phyloP scores from a whole-genome alignment of 768 basidiomycete genomes.

The Tylopilus felleus region DNA sequence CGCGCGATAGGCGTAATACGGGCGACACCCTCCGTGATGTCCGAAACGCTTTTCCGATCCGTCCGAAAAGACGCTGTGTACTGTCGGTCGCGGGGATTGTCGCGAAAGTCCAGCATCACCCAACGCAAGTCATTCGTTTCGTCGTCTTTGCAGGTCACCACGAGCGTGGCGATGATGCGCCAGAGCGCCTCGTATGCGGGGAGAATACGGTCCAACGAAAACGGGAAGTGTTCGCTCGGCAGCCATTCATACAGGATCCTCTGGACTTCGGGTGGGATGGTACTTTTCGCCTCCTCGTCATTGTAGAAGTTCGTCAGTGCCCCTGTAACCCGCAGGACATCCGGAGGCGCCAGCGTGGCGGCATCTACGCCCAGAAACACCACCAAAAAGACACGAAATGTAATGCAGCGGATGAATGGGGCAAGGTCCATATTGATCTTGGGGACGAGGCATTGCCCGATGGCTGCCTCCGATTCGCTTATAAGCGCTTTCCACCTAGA shows the following conservation, averaged over 20 bases:
- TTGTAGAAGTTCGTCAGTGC: constrained; percentile 46
- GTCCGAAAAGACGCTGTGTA: constrained; percentile 11
- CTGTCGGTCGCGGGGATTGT: constrained; percentile 29
- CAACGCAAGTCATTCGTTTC: constrained; percentile 13
- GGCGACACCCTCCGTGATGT: constrained; percentile 19
- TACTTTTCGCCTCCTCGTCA: constrained; percentile 21
- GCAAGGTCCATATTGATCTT: constrained; percentile 31
- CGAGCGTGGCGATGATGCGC: constrained; percentile 53
- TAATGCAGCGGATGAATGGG: constrained; percentile 42
- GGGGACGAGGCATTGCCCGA: constrained; percentile 11
- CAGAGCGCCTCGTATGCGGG: constrained; percentile 63
- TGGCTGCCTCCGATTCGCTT: constrained; percentile 7
- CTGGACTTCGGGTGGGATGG: constrained; percentile 35
- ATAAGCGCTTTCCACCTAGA: constrained; percentile 18
- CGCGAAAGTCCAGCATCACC: constrained; percentile 38
- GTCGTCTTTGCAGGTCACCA: constrained; percentile 31
- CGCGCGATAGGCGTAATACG: constrained; percentile 19
- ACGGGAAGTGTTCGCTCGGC: constrained; percentile 20
- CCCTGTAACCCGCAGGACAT: constrained; percentile 36
- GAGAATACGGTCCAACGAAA: constrained; percentile 49
- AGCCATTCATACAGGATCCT: constrained; percentile 40
- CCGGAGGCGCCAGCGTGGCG: constrained; percentile 16
- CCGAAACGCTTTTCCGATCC: constrained; percentile 16
- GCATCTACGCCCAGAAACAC: constrained; percentile 39
- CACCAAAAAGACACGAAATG: constrained; percentile 41